These are phyloP conservation scores for Puya raimondii DNA, from an alignment of 176 grass and related monocot genomes.

Conservation along the genomic window DNA sequence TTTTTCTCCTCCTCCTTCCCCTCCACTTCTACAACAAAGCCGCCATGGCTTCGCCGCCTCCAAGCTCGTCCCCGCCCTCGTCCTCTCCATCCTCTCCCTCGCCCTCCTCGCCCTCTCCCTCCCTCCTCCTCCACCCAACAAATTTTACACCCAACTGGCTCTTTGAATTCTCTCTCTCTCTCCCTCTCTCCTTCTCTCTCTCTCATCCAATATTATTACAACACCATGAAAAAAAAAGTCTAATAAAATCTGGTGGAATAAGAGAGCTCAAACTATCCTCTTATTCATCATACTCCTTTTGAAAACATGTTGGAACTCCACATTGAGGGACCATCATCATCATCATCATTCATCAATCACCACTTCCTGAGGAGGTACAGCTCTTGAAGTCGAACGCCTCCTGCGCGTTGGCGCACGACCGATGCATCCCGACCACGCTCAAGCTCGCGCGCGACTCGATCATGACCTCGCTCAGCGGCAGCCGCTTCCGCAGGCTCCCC, in stretches of 20 bases:
- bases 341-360: conserved; percentile 14
- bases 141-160: conserved; percentile 11
- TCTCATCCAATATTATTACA: conserved; percentile 26
- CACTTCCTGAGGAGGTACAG: conserved; percentile 50
- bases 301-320: no score
- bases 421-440: conserved; percentile 36
- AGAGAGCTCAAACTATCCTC: conserved; percentile 13
- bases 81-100: no score
- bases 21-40: no score
- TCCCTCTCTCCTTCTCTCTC: no score
- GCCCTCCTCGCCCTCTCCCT: no score
- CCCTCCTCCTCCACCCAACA: no score
- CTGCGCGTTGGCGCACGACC: conserved; percentile 35
- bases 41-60: no score
- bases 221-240: neutral
- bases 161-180: conserved; percentile 1
- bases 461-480: conserved; percentile 80
- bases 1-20: no score
- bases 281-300: conserved; percentile 21
- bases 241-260: conserved; percentile 8
- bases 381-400: conserved; percentile 80
- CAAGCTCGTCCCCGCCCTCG: no score
- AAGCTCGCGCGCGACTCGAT: conserved; percentile 60
- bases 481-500: conserved; percentile 29
- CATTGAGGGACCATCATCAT: no score